Conservation (phyloP, 148 eudicot species). For the Nyssa sinensis region DNA sequence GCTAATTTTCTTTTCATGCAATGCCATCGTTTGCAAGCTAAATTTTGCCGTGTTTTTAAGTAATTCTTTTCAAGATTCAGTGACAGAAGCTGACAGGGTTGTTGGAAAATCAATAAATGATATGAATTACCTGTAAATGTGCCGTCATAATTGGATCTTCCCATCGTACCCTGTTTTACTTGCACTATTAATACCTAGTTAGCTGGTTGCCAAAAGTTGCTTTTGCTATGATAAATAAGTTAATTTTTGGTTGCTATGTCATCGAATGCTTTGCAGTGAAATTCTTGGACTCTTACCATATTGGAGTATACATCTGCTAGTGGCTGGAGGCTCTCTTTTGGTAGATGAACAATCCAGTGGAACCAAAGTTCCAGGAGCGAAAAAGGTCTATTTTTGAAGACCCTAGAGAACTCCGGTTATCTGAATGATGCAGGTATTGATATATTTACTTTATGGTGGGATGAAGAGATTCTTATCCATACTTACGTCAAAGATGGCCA, state of each 20-base stretch:
- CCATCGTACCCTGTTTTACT: background rate
- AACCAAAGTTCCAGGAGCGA: constrained; percentile 18
- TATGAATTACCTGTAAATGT: background rate
- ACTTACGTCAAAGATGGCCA: constrained; percentile 25
- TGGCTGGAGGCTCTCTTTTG: constrained; percentile 28
- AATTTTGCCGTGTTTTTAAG: too few species aligned
- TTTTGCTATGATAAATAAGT: background rate
- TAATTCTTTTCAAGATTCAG: background rate
- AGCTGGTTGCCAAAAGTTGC: background rate
- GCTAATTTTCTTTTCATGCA: background rate
- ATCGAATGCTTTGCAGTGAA: constrained; percentile 25
- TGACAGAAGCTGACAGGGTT: background rate
- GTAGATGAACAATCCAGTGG: constrained; percentile 15
- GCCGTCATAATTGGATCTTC: background rate
- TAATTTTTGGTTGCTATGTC: background rate
- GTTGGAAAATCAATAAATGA: background rate
- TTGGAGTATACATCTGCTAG: constrained; percentile 26
- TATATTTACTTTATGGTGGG: constrained; percentile 20
- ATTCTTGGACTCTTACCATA: constrained; percentile 24
- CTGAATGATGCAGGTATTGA: constrained; percentile 24
- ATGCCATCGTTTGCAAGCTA: background rate
- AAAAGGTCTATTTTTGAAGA: constrained; percentile 14
- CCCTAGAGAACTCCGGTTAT: constrained; percentile 7
- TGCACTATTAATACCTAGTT: background rate
- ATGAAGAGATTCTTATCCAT: constrained; percentile 22